Base-by-base conservation (phyloP, 179 eudicot species). In the Silene noctiflora region DNA sequence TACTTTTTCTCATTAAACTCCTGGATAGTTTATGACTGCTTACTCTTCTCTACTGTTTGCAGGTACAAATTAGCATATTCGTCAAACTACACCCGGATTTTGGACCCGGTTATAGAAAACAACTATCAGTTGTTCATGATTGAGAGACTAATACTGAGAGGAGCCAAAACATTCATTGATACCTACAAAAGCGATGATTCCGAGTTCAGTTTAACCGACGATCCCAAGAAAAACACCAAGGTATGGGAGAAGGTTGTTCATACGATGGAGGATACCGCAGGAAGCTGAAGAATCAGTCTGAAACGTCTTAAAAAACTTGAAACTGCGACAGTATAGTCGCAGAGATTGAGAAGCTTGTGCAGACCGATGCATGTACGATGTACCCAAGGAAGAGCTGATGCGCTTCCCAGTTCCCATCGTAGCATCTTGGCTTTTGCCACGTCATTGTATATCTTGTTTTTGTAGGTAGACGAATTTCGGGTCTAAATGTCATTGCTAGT, bases 71-170 rank as follows among this genome's bases (percentile, higher is more conserved):
- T 92, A 84, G 97, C 97, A 46, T 94, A 91, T 83, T 89, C 97
- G 29, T 94, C 94, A 22, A 94, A 92, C 79, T 94, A 83, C 74
- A 90, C 91, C 80, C 82, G 74, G 55, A 82, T 92, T 51, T 72
- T 94, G 73, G 98, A 92, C 79, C 88, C 89, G 1, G 75, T 91
- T 74, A 79, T 94, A 65, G 93, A 91, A 78, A 94, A 94, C 81
- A 94, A 94, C 78, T 94, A 94, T 82, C 93, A 94, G 76, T 69
- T 94, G 51, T 94, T 94, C 81, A 92, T 94, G 97, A 81, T 92
- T 77, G 98, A 94, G 71, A 88, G 98, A 86, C 95, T 94, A 33
- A 76, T 94, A 17, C 31, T 91, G 88, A 88, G 79, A 89, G 96
- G 98, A 53, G 94, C 97, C 27, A 90, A 86, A 87, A 92, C 89